phyloP scores from a whole-genome alignment of 1,284 basidiomycete species.

The Peniophora sp. region DNA sequence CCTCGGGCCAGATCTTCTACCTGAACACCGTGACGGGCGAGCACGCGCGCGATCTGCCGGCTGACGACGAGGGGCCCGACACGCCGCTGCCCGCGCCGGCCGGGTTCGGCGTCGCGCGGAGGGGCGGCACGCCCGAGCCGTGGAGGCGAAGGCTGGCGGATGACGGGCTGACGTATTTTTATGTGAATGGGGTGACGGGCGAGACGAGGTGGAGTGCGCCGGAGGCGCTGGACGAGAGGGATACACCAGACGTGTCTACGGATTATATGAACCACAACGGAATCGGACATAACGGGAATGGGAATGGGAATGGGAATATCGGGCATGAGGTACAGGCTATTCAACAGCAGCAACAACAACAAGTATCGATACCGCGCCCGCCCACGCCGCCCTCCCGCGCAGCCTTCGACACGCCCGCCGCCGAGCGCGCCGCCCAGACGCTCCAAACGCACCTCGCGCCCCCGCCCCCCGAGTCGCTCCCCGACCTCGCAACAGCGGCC shows the following conservation, averaged over 20 bases:
- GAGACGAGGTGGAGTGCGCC: constrained; percentile 60
- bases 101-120: constrained; percentile 52
- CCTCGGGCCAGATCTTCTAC: constrained; percentile 85
- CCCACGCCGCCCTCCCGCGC: background rate
- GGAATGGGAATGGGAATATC: constrained; percentile 66
- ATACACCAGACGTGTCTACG: too few relatives aligned
- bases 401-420: constrained; percentile 11
- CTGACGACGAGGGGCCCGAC: constrained; percentile 36
- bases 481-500: constrained; percentile 50
- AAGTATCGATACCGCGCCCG: background rate
- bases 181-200: constrained; percentile 65
- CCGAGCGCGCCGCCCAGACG: constrained; percentile 55
- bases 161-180: constrained; percentile 78
- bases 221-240: constrained; percentile 24
- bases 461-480: constrained; percentile 45
- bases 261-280: background rate
- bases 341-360: background rate
- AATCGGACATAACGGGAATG: constrained; percentile 34
- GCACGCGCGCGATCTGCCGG: constrained; percentile 76
- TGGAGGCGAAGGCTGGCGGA: constrained; percentile 76
- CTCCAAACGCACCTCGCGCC: constrained; percentile 56
- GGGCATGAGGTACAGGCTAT: constrained; percentile 36
- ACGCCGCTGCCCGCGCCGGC: constrained; percentile 16
- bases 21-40: constrained; percentile 87
- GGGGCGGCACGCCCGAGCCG: constrained; percentile 57